Base-by-base conservation (phyloP, 345 rosid genomes). In the Bruguiera parviflora region DNA sequence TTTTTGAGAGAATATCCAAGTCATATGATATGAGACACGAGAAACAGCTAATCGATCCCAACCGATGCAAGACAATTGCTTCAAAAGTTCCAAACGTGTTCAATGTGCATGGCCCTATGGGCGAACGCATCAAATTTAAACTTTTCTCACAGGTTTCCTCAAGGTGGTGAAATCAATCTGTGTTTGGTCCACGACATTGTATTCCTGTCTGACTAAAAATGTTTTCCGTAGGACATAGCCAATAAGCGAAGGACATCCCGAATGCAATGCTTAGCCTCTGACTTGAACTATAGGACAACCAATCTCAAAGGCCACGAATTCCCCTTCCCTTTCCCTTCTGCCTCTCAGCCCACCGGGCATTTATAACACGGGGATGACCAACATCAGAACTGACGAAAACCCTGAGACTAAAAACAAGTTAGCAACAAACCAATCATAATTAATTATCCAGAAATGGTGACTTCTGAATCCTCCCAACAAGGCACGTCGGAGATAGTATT, bases 401-500 rank as follows among this genome's bases (percentile, higher is more conserved):
- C 53, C 68, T 13, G 33, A 11, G 63, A 53, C 28, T 29, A 0
- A 57, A 39, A 58, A 28, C 62, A 37, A 25, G 19, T 9, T 9
- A 32, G 43, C 27, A 2, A 21, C 46, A 6, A 11, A 21, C 21
- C 16, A 43, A 13, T 13, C 19, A 11, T 13, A 43, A 43, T 13
- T 43, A 43, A 43, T 16, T 6, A 64, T 19, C 24, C 46, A 43
- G 43, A 58, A 51, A 85, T 80, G 85, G 86, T 79, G 56, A 49
- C 51, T 20, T 66, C 75, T 19, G 51, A 56, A 16, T 49, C 63
- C 8, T 49, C 43, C 37, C 63, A 57, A 15, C 65, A 51, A 59
- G 62, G 68, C 3, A 19, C 35, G 0, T 31, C 75, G 4, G 89
- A 87, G 74, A 87, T 89, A 1, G 92, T 87, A 51, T 92, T 94